These are phyloP conservation scores for Anisodus tanguticus DNA, from an alignment of 257 asterid species.

Conservation along the genomic window DNA sequence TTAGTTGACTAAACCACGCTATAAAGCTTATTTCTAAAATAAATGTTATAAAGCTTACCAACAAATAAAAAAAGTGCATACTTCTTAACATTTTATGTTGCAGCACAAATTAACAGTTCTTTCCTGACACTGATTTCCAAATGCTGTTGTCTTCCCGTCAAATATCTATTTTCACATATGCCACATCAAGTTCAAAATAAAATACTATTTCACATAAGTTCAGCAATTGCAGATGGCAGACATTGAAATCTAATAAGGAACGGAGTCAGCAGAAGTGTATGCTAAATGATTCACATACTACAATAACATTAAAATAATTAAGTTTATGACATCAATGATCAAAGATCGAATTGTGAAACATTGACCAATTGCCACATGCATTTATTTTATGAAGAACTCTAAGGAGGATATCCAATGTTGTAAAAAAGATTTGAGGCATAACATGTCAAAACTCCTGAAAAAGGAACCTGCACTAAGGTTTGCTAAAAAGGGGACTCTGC, in stretches of 20 bases:
- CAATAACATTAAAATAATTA: neutral
- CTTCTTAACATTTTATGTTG: neutral
- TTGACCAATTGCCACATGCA: constrained; percentile 20
- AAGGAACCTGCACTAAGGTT: neutral
- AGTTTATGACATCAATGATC: constrained; percentile 1
- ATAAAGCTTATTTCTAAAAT: neutral
- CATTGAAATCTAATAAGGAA: neutral
- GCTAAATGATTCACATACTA: neutral
- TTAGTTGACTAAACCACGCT: neutral
- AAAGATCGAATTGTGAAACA: neutral
- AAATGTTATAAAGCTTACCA: neutral
- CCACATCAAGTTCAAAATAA: constrained; percentile 14
- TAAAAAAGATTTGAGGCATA: constrained; percentile 4
- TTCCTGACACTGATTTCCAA: neutral
- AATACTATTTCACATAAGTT: neutral
- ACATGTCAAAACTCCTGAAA: neutral
- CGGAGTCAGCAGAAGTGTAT: neutral
- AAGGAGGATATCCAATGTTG: neutral
- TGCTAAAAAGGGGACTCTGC: neutral
- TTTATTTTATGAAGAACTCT: constrained; percentile 13
- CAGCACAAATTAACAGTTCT: neutral
- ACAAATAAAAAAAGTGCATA: neutral
- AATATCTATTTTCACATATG: neutral
- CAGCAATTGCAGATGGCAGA: neutral
- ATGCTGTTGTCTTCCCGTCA: neutral